These are phyloP conservation scores for Boletellus dicymbophilus DNA, from an alignment of 1,284 basidiomycete genomes.

Conservation along the genomic window DNA sequence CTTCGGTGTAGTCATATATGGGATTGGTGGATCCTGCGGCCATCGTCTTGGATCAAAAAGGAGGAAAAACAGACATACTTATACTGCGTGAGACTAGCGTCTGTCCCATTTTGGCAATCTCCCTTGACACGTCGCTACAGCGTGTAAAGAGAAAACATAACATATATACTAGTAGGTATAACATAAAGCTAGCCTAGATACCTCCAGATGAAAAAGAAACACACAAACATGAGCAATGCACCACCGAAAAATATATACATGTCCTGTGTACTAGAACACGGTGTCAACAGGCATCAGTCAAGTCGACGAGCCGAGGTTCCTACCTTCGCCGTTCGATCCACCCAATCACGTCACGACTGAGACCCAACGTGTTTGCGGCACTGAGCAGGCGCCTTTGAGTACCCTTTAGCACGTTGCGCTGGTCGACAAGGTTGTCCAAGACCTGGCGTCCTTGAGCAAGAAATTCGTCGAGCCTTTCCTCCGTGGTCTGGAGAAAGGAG, in stretches of 20 bases:
- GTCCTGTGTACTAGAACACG: conserved; percentile 75
- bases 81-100: too few relatives aligned
- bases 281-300: conserved; percentile 10
- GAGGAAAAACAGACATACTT: too few relatives aligned
- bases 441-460: conserved; percentile 89
- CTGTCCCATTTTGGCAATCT: conserved; percentile 17
- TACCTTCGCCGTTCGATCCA: conserved; percentile 94
- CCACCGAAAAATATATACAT: conserved; percentile 90
- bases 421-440: conserved; percentile 87
- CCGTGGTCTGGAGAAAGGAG: conserved; percentile 81
- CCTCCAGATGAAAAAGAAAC: conserved; percentile 88
- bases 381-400: conserved; percentile 83
- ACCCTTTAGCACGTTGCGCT: conserved; percentile 89
- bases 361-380: conserved; percentile 89
- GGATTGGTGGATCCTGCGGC: conserved; percentile 6
- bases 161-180: too few relatives aligned
- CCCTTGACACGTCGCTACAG: conserved; percentile 1
- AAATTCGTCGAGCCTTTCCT: conserved; percentile 83
- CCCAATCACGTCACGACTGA: conserved; percentile 90
- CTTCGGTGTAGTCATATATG: conserved; percentile 76
- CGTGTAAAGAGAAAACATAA: not conserved
- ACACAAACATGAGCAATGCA: conserved; percentile 84
- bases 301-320: not conserved
- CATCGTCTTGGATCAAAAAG: conserved; percentile 18
- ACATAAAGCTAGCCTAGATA: conserved; percentile 70